Conservation (phyloP, 768 basidiomycete species). For the Scleroderma citrinum region DNA sequence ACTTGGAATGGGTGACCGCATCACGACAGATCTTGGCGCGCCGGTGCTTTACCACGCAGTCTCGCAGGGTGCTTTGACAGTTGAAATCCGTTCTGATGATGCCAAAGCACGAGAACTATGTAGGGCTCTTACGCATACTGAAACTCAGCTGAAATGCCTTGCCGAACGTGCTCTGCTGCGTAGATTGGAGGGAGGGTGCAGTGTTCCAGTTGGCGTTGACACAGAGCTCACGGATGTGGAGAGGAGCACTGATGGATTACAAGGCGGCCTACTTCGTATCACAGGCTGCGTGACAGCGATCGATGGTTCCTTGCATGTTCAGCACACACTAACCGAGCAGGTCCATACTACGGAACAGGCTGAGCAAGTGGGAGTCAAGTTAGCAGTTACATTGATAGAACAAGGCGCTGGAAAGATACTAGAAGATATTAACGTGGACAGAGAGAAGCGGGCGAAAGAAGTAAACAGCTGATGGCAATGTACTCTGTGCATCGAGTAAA, state of each 20-base stretch:
- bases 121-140: slow-evolving; percentile 62
- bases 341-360: slow-evolving; percentile 54
- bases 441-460: slow-evolving; percentile 42
- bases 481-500: not conserved
- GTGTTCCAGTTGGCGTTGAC: slow-evolving; percentile 87
- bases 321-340: slow-evolving; percentile 49
- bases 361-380: slow-evolving; percentile 57
- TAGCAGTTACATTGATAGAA: slow-evolving; percentile 61
- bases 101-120: slow-evolving; percentile 56
- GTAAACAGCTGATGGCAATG: slow-evolving; percentile 25
- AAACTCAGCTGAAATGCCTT: slow-evolving; percentile 68
- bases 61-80: slow-evolving; percentile 86
- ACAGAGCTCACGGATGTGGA: slow-evolving; percentile 38
- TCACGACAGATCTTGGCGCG: slow-evolving; percentile 66
- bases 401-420: slow-evolving; percentile 75
- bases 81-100: slow-evolving; percentile 78
- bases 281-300: slow-evolving; percentile 83
- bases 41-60: slow-evolving; percentile 85
- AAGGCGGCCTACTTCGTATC: slow-evolving; percentile 47
- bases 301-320: slow-evolving; percentile 65
- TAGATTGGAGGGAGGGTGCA: slow-evolving; percentile 95
- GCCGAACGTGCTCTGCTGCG: slow-evolving; percentile 87
- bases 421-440: slow-evolving; percentile 73
- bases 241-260: slow-evolving; percentile 26
- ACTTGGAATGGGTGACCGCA: slow-evolving; percentile 64